A percentile compares a stretch with the other conserved stretches of the same genome.
Evolutionary conservation across 1,284 basidiomycete genomes (phyloP).

Genomic region (Ganoderma lucidum): DNA sequence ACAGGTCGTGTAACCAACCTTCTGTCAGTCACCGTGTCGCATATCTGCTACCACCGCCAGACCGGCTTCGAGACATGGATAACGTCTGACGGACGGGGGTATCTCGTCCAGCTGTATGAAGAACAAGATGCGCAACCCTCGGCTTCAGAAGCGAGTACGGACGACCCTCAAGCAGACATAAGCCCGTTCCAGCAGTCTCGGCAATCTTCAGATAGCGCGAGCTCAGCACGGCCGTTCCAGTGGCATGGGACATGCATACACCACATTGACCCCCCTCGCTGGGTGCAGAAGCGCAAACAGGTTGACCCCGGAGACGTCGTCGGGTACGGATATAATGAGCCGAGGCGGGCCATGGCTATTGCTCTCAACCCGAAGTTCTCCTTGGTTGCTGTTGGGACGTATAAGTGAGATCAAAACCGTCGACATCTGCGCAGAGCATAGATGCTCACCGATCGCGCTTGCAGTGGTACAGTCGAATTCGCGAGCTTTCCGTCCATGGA

Average conservation of each 20-base stretch:
- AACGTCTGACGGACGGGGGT: conserved; percentile 82
- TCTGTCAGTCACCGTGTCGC: conserved; percentile 61
- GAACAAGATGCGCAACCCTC: conserved; percentile 28
- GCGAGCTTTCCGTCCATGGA: conserved; percentile 71
- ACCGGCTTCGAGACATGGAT: conserved; percentile 81
- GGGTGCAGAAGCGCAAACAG: conserved; percentile 75
- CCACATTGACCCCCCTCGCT: conserved; percentile 71
- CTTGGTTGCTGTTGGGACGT: conserved; percentile 83
- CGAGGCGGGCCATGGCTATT: conserved; percentile 67
- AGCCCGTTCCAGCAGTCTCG: conserved; percentile 19
- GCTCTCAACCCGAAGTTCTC: conserved; percentile 89
- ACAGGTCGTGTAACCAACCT: neutral
- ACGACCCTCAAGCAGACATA: conserved; percentile 22
- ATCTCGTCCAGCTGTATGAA: conserved; percentile 69
- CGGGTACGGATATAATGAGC: conserved; percentile 62
- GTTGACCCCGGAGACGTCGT: conserved; percentile 55
- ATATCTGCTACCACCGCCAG: conserved; percentile 63
- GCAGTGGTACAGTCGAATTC: conserved; percentile 68
- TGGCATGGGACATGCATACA: conserved; percentile 79
- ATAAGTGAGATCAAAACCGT: conserved; percentile 55
- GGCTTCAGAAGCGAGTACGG: conserved; percentile 30
- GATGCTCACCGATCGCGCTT: conserved; percentile 8
- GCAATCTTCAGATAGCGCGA: conserved; percentile 33
- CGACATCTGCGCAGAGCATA: neutral
- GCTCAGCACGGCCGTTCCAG: conserved; percentile 24